These are phyloP conservation scores for Taxillus chinensis DNA, from an alignment of 164 flowering plant species.

Conservation along the genomic window DNA sequence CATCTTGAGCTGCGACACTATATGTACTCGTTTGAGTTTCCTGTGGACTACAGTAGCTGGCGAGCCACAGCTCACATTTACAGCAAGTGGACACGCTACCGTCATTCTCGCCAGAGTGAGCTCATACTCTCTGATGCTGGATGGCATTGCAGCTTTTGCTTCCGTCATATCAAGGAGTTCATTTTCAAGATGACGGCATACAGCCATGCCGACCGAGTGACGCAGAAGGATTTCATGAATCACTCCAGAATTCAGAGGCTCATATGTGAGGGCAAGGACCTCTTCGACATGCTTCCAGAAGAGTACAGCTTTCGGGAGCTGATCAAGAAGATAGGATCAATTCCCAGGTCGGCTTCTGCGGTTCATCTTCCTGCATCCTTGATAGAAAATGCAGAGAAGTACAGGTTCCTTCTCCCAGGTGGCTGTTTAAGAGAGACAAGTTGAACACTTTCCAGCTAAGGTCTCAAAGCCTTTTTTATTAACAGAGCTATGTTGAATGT, in stretches of 20 bases:
- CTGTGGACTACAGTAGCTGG: conserved; percentile 38
- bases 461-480: too few species aligned
- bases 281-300: conserved; percentile 45
- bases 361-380: conserved; percentile 38
- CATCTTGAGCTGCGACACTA: conserved; percentile 34
- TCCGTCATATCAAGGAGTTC: conserved; percentile 22
- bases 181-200: conserved; percentile 43
- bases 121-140: conserved; percentile 32
- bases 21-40: conserved; percentile 43
- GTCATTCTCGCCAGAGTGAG: conserved; percentile 29
- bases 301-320: conserved; percentile 31
- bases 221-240: conserved; percentile 16
- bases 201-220: conserved; percentile 41
- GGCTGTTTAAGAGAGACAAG: conserved; percentile 21
- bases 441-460: not conserved
- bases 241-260: conserved; percentile 28
- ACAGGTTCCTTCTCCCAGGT: conserved; percentile 38
- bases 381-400: conserved; percentile 31
- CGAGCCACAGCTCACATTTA: conserved; percentile 26
- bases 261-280: conserved; percentile 31
- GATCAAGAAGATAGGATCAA: conserved; percentile 36
- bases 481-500: too few species aligned
- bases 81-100: conserved; percentile 20
- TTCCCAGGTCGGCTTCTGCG: conserved; percentile 28
- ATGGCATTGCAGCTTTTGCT: conserved; percentile 51